Evolutionary conservation across 495 filamentous ascomycete genomes (phyloP), one percentile per base, ranked within the genome.

Genomic region (Mytilinidion resinicola): DNA sequence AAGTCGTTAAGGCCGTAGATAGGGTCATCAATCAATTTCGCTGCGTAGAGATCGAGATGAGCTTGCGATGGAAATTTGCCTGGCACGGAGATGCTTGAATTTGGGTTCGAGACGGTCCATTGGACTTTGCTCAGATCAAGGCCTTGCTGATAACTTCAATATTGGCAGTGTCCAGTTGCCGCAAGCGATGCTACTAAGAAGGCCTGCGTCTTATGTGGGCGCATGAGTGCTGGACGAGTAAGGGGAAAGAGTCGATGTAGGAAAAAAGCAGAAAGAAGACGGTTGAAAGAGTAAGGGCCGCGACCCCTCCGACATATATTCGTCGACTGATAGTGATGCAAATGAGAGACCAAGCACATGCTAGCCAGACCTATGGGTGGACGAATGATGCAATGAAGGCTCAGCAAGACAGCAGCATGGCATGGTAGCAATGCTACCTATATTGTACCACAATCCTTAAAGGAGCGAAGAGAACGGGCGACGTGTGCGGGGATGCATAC

Each of bases 1-100:
- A 85, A 82, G 51, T 86, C 82, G 60, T 86, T 86, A 1, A 85
- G 69, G 25, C 78, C 80, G 53, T 77, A 73, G 51, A 77, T 78
- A 36, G 49, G 67, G 42, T 70, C 55, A 0, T 55, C 67, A 51
- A 71, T 69, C 11, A 69, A 73, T 10, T 74, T 64, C 12, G 77
- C 77, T 42, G 76, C 75, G 20, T 74, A 76, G 5, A 87, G 69
- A 64, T 87, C 84, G 35, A 87, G 60, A 67, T 87, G 82, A 0
- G 73, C 79, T 38, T 87, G 82, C 0, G 83, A 86, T 7, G 85
- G 85, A 2, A 87, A 72, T 19, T 72, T 73, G 5, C 77, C 85
- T 1, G 82, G 80, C 14, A 85, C 80, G 9, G 55, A 59, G 4
- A 79, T 77, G 59, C 84, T 81, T 41, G 75, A 58, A 5, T 72